A percentile compares a stretch with the other conserved stretches of the same genome.
These are phyloP conservation scores for Aspergillus funiculosus DNA, from an alignment of 495 filamentous ascomycete species.

Conservation along the genomic window DNA sequence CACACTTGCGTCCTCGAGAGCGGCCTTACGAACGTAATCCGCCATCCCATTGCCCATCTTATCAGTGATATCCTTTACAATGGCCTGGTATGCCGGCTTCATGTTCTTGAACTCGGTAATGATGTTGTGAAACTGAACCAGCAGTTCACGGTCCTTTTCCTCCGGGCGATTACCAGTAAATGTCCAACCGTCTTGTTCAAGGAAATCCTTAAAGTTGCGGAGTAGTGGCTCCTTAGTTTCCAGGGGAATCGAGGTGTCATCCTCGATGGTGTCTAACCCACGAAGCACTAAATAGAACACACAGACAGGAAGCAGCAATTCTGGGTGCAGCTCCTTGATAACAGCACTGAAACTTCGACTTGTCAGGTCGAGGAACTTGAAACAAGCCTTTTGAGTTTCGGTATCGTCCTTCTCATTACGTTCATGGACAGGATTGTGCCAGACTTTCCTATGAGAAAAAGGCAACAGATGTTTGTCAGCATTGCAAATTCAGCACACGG, in stretches of 20 bases:
- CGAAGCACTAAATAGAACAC: conserved; percentile 93
- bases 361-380: conserved; percentile 77
- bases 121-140: conserved; percentile 85
- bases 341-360: conserved; percentile 91
- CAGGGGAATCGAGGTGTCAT: conserved; percentile 89
- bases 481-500: background rate
- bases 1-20: conserved; percentile 69
- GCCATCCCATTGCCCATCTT: conserved; percentile 99
- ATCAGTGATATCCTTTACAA: conserved; percentile 89
- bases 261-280: conserved; percentile 92
- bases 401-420: conserved; percentile 72
- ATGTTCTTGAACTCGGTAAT: conserved; percentile 83
- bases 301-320: conserved; percentile 80
- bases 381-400: conserved; percentile 68
- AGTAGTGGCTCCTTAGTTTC: conserved; percentile 81
- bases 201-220: conserved; percentile 67
- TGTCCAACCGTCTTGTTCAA: conserved; percentile 84
- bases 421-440: conserved; percentile 89
- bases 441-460: conserved; percentile 67
- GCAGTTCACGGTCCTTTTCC: conserved; percentile 88
- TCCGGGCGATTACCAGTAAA: conserved; percentile 79
- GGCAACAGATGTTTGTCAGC: conserved; percentile 15
- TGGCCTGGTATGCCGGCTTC: conserved; percentile 73
- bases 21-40: conserved; percentile 80
- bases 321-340: conserved; percentile 90